Conservation (phyloP, 768 basidiomycete species). For the Hemileccinum impolitum region DNA sequence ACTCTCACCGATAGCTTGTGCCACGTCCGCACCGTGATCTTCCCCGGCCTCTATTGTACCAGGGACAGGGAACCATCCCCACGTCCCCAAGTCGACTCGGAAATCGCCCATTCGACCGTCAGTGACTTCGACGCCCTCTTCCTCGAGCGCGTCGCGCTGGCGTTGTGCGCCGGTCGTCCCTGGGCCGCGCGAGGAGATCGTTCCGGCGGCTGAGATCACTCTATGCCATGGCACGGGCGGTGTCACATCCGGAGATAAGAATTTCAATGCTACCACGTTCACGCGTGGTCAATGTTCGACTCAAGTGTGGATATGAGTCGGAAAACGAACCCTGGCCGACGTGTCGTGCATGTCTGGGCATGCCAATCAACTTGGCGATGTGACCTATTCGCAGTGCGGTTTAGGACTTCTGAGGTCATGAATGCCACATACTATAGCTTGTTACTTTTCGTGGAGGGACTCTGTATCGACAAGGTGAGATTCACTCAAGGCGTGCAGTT, state of each 20-base stretch:
- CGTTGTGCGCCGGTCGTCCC: slow-evolving; percentile 74
- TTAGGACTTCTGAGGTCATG: slow-evolving; percentile 1
- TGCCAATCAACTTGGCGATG: slow-evolving; percentile 75
- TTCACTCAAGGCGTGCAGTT: not conserved
- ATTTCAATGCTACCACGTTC: slow-evolving; percentile 65
- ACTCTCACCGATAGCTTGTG: not conserved
- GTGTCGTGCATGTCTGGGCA: slow-evolving; percentile 75
- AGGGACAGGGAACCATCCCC: slow-evolving; percentile 65
- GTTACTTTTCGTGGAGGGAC: slow-evolving; percentile 71
- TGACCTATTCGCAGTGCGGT: slow-evolving; percentile 50
- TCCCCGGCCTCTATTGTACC: slow-evolving; percentile 23
- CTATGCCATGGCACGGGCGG: slow-evolving; percentile 83
- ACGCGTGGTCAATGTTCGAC: not conserved
- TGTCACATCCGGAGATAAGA: slow-evolving; percentile 52
- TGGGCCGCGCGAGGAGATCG: slow-evolving; percentile 80
- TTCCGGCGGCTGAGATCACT: slow-evolving; percentile 66
- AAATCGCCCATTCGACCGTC: slow-evolving; percentile 52
- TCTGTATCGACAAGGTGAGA: slow-evolving; percentile 11
- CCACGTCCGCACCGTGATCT: not conserved
- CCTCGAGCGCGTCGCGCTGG: slow-evolving; percentile 72
- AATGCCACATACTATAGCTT: slow-evolving; percentile 55
- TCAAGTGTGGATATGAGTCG: not conserved
- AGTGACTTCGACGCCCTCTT: slow-evolving; percentile 78
- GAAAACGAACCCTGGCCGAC: slow-evolving; percentile 69
- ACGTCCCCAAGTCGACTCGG: slow-evolving; percentile 53